Percentiles rank a stretch among this genome's conserved stretches.
These are phyloP conservation scores for Fusarium verticillioides DNA, from an alignment of 2,329 filamentous ascomycete genomes.

Conservation along the genomic window DNA sequence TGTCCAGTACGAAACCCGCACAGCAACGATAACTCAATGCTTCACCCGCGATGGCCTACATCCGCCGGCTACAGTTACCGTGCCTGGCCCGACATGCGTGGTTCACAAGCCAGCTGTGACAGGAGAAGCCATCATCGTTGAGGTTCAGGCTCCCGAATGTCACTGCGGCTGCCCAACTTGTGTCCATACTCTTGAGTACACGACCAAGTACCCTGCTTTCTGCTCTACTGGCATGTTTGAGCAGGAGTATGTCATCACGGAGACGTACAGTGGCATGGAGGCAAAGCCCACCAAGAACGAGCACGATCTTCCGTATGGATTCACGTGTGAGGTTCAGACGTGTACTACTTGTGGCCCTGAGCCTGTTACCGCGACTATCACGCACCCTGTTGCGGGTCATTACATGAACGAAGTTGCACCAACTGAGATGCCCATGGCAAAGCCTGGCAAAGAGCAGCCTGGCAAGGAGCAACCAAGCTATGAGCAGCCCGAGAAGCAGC, in stretches of 20 bases:
- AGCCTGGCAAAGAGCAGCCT: background rate
- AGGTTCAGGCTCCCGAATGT: constrained; percentile 30
- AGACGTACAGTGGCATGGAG: constrained; percentile 26
- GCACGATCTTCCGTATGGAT: constrained; percentile 21
- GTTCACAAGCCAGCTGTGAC: constrained; percentile 15
- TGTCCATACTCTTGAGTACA: constrained; percentile 24
- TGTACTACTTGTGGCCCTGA: constrained; percentile 22
- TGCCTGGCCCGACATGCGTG: background rate
- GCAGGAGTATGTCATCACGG: constrained; percentile 26
- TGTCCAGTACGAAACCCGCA: constrained; percentile 11
- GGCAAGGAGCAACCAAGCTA: background rate
- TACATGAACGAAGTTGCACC: constrained; percentile 52
- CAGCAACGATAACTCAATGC: constrained; percentile 29
- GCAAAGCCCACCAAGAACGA: constrained; percentile 9
- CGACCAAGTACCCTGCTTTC: constrained; percentile 12
- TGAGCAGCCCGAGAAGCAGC: background rate
- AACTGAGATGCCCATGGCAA: background rate
- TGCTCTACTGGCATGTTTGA: constrained; percentile 24
- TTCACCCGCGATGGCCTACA: background rate
- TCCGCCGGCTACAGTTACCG: background rate
- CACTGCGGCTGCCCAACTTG: constrained; percentile 30
- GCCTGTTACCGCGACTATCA: constrained; percentile 29
- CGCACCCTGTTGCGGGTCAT: constrained; percentile 15
- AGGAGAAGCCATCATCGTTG: constrained; percentile 18
- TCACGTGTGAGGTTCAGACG: constrained; percentile 30